These are phyloP conservation scores for Periconia sp. DNA, from an alignment of 2,329 filamentous ascomycete species.

Conservation along the genomic window DNA sequence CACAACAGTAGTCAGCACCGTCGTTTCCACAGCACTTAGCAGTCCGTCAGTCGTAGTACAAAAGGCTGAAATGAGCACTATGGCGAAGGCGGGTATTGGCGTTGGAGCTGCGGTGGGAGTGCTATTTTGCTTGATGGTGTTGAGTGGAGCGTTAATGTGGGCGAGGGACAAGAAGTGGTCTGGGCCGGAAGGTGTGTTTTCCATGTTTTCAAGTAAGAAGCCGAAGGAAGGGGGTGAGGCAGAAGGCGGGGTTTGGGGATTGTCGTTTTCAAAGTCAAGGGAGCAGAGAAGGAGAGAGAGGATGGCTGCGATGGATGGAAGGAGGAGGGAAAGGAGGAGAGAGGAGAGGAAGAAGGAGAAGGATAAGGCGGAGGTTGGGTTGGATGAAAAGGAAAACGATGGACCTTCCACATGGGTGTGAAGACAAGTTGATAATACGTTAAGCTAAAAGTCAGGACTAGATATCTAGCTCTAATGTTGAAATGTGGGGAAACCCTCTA, in stretches of 20 bases:
- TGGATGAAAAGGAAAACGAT: neutral
- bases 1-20: slow-evolving; percentile 5
- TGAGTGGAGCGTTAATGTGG: neutral
- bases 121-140: slow-evolving; percentile 3
- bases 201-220: neutral
- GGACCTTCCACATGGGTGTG: neutral
- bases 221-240: neutral
- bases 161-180: neutral
- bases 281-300: neutral
- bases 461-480: too few species aligned
- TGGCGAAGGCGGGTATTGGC: slow-evolving; percentile 8
- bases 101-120: slow-evolving; percentile 3
- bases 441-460: too few species aligned
- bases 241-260: neutral
- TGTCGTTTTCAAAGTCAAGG: neutral
- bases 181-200: neutral
- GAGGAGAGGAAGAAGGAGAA: neutral
- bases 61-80: slow-evolving; percentile 1
- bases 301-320: neutral
- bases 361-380: neutral
- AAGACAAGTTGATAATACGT: too few species aligned
- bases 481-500: too few species aligned
- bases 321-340: neutral
- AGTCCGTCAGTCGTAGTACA: slow-evolving; percentile 1
- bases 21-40: neutral